These are phyloP conservation scores for Scenedesmus sp. DNA, from an alignment of 163 green algal species.

Conservation along the genomic window DNA sequence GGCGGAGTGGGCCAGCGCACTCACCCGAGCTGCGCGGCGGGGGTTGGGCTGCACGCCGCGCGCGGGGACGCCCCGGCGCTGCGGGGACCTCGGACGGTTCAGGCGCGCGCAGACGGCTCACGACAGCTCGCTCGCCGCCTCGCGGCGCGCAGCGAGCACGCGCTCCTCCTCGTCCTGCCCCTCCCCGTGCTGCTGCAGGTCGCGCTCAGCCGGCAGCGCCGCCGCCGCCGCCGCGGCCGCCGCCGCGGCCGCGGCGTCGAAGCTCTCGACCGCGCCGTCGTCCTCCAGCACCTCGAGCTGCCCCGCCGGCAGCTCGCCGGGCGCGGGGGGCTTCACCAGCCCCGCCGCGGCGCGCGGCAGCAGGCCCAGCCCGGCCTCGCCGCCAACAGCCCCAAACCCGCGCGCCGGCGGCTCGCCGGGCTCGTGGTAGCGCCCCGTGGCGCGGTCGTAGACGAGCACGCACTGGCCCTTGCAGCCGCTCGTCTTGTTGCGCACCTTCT, in stretches of 20 bases:
- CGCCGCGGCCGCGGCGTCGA: not conserved
- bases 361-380: no score
- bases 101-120: no score
- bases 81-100: no score
- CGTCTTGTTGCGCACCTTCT: conserved; percentile 95
- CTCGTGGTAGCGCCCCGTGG: conserved; percentile 49
- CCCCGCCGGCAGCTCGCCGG: not conserved
- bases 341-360: not conserved
- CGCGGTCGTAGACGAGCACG: conserved; percentile 50
- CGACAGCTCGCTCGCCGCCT: no score
- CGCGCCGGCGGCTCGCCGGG: not conserved
- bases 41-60: no score
- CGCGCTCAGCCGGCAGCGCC: no score
- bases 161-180: no score
- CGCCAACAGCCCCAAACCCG: not conserved
- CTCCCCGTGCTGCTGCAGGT: no score
- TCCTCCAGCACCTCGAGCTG: not conserved
- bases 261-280: not conserved
- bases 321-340: conserved; percentile 8
- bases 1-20: no score
- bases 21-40: no score
- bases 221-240: not conserved
- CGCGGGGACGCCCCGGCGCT: no score
- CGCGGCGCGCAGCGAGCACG: no score
- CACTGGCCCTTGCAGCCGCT: conserved; percentile 84